Evolutionary conservation across 177 flowering plant species (phyloP).

Genomic region (Vitis hybrid): DNA sequence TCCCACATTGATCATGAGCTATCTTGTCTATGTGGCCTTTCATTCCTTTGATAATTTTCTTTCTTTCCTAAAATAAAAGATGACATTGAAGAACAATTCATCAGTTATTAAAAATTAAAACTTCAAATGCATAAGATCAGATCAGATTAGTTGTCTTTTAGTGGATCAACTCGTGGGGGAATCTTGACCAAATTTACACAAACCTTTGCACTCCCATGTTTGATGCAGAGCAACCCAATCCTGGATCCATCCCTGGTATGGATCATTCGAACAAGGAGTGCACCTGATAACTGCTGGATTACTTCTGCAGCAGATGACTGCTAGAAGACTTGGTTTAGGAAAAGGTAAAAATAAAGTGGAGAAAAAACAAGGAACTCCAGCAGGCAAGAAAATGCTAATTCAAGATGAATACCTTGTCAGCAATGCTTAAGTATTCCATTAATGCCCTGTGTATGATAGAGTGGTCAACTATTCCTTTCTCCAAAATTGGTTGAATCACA

Average conservation of each 20-base stretch:
- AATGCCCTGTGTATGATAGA: slow-evolving; percentile 78
- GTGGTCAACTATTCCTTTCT: slow-evolving; percentile 95
- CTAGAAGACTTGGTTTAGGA: slow-evolving; percentile 32
- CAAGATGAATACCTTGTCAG: slow-evolving; percentile 58
- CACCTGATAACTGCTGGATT: slow-evolving; percentile 72
- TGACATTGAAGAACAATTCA: not conserved
- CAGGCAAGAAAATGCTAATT: not conserved
- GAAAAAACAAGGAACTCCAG: not conserved
- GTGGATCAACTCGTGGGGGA: not conserved
- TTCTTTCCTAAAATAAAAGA: slow-evolving; percentile 64
- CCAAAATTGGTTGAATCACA: slow-evolving; percentile 80
- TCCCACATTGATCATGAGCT: slow-evolving; percentile 74
- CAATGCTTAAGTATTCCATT: slow-evolving; percentile 77
- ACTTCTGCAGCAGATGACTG: slow-evolving; percentile 81
- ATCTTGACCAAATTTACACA: slow-evolving; percentile 2
- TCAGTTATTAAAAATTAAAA: not conserved
- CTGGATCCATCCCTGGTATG: slow-evolving; percentile 83
- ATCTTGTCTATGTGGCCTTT: slow-evolving; percentile 72
- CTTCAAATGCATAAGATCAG: not conserved
- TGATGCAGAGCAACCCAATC: slow-evolving; percentile 76
- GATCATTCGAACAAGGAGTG: slow-evolving; percentile 87
- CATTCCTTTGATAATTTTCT: slow-evolving; percentile 91
- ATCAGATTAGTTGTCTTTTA: not conserved
- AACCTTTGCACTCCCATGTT: slow-evolving; percentile 95
- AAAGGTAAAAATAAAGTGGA: not conserved